Percentiles rank a stretch among this genome's conserved stretches.
phyloP scores from a whole-genome alignment of 768 basidiomycete species.

The Pholiota conissans region DNA sequence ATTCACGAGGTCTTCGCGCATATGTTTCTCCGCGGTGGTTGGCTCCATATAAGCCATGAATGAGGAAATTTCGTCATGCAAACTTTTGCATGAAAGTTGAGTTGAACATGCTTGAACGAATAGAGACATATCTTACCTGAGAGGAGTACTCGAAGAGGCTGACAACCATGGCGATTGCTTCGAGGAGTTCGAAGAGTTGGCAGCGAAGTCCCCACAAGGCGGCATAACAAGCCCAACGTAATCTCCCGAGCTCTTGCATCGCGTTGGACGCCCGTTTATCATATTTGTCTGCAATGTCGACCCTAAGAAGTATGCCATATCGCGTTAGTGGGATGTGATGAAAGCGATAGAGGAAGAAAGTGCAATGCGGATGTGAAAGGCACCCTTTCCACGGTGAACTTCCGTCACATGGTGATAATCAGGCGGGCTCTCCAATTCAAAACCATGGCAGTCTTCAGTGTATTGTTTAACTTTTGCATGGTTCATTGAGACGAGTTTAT shows the following conservation, averaged over 20 bases:
- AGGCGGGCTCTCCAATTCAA: too few relatives aligned
- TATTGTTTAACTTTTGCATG: background rate
- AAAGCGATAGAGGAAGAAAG: too few relatives aligned
- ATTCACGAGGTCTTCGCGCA: slow-evolving; percentile 18
- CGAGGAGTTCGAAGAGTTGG: background rate
- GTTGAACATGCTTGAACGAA: background rate
- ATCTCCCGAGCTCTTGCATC: slow-evolving; percentile 15
- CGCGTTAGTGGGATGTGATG: background rate
- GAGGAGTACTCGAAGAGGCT: background rate
- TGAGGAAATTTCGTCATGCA: slow-evolving; percentile 20
- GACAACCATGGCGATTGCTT: slow-evolving; percentile 16
- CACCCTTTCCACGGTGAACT: background rate
- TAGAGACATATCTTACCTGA: background rate
- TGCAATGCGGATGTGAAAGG: too few relatives aligned
- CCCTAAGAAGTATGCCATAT: background rate
- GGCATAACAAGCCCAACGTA: slow-evolving; percentile 20
- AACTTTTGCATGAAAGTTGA: background rate
- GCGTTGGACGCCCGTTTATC: slow-evolving; percentile 20
- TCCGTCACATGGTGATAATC: background rate
- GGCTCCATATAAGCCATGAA: slow-evolving; percentile 25
- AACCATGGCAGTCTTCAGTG: background rate
- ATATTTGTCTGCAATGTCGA: slow-evolving; percentile 14
- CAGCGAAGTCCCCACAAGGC: slow-evolving; percentile 23
- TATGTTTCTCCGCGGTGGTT: slow-evolving; percentile 14
- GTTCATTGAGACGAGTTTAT: background rate